Conservation (phyloP, 75 land plant species). For the Picea glauca region DNA sequence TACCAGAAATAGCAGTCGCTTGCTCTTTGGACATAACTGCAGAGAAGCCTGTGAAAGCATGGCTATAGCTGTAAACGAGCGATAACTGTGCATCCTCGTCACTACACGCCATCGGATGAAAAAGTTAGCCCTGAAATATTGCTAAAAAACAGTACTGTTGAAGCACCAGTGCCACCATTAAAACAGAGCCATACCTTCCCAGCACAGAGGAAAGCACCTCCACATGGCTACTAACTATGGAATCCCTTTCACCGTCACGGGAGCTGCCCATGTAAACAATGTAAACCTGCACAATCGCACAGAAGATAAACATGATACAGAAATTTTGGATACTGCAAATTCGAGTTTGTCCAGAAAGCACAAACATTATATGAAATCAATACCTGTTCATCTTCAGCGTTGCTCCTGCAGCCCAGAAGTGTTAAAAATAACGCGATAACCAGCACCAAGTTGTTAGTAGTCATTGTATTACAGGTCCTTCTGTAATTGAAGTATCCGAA, state of each 20-base stretch:
- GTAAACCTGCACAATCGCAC: slow-evolving; percentile 32
- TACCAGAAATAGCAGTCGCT: slow-evolving; percentile 54
- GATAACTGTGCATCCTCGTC: slow-evolving; percentile 45
- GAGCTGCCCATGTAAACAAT: slow-evolving; percentile 75
- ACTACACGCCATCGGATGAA: slow-evolving; percentile 21
- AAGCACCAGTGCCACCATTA: not conserved
- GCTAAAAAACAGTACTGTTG: no score
- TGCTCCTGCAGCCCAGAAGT: not conserved
- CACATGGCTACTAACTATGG: slow-evolving; percentile 30
- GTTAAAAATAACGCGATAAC: not conserved
- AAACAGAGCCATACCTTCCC: slow-evolving; percentile 39
- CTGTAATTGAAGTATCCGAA: no score
- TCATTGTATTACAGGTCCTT: no score
- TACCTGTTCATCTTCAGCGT: not conserved
- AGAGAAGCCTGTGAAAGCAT: slow-evolving; percentile 78
- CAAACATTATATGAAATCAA: not conserved
- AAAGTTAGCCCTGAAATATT: not conserved
- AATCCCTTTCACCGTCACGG: slow-evolving; percentile 13
- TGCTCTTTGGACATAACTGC: slow-evolving; percentile 63
- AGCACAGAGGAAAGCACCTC: slow-evolving; percentile 57
- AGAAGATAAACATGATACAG: not conserved
- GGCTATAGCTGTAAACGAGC: slow-evolving; percentile 54
- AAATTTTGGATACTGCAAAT: not conserved
- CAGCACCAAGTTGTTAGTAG: not conserved
- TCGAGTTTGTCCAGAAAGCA: not conserved